A percentile compares a stretch with the other conserved stretches of the same genome.
phyloP scores from a whole-genome alignment of 208 protist genomes.

The Novymonas esmeraldas region DNA sequence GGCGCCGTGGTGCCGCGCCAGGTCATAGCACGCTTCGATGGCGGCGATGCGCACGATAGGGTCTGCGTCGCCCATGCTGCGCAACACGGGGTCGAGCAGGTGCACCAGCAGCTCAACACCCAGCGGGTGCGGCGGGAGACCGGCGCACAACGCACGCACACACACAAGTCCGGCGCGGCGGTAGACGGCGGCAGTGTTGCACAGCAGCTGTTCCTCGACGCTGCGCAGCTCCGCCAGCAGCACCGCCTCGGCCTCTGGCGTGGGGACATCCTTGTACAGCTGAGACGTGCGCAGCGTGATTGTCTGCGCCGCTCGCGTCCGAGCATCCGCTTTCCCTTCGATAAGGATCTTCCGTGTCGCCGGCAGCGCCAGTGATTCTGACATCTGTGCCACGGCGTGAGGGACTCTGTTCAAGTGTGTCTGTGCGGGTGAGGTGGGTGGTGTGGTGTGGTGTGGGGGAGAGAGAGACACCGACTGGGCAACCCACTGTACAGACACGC shows the following conservation, averaged over 20 bases:
- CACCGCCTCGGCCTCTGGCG: constrained; percentile 42
- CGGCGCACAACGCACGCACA: constrained; percentile 47
- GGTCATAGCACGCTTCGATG: constrained; percentile 64
- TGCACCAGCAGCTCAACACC: constrained; percentile 24
- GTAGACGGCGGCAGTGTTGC: constrained; percentile 45
- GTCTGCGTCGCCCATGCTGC: constrained; percentile 56
- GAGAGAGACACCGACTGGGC: too few species aligned
- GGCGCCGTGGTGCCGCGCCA: constrained; percentile 43
- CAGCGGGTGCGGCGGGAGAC: constrained; percentile 35
- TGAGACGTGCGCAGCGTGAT: constrained; percentile 42
- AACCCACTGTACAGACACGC: too few species aligned
- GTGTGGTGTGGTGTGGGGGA: not conserved
- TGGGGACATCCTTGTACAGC: constrained; percentile 54
- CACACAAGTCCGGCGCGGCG: constrained; percentile 60
- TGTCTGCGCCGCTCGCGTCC: constrained; percentile 35
- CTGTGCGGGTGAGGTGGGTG: not conserved
- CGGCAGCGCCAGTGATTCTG: constrained; percentile 41
- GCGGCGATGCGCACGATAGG: constrained; percentile 66
- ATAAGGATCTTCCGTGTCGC: constrained; percentile 49
- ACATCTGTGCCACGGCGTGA: constrained; percentile 25
- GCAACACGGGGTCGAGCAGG: constrained; percentile 43
- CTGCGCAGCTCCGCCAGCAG: constrained; percentile 31
- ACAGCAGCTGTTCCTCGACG: constrained; percentile 47
- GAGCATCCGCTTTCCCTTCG: constrained; percentile 60
- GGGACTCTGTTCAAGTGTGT: not conserved